Evolutionary conservation across 345 rosid species (phyloP).

Genomic region (Linum trigynum): DNA sequence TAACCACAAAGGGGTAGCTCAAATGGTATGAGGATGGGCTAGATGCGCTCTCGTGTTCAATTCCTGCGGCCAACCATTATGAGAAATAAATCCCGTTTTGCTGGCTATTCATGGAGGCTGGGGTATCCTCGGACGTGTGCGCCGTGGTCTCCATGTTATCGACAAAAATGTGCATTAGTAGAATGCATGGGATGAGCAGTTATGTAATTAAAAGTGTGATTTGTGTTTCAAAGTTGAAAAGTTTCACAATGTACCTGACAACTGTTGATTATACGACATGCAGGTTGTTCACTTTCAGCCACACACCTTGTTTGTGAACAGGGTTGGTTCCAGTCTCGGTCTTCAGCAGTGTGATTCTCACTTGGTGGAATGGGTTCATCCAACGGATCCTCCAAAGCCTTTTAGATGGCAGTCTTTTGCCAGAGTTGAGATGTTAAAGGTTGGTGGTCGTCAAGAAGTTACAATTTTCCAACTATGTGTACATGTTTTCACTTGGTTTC

Average conservation of each 20-base stretch:
- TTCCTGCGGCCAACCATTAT: too few species aligned
- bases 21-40: too few species aligned
- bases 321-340: constrained; percentile 69
- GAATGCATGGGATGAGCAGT: too few species aligned
- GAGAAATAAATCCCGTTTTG: too few species aligned
- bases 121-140: too few species aligned
- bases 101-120: too few species aligned
- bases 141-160: too few species aligned
- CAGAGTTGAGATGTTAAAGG: constrained; percentile 66
- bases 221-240: too few species aligned
- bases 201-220: too few species aligned
- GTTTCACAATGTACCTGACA: constrained; percentile 6
- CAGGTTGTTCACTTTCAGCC: constrained; percentile 97
- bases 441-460: constrained; percentile 19
- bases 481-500: constrained; percentile 4
- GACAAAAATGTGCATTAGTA: too few species aligned
- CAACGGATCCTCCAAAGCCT: constrained; percentile 74
- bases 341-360: constrained; percentile 81
- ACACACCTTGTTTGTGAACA: constrained; percentile 68
- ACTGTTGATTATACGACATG: constrained; percentile 16
- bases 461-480: constrained; percentile 3
- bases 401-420: constrained; percentile 70
- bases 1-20: too few species aligned
- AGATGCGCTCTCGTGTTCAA: too few species aligned
- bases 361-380: constrained; percentile 68